Conservation (phyloP, 176 grass and related monocot species). For the Alopecurus myosuroides region DNA sequence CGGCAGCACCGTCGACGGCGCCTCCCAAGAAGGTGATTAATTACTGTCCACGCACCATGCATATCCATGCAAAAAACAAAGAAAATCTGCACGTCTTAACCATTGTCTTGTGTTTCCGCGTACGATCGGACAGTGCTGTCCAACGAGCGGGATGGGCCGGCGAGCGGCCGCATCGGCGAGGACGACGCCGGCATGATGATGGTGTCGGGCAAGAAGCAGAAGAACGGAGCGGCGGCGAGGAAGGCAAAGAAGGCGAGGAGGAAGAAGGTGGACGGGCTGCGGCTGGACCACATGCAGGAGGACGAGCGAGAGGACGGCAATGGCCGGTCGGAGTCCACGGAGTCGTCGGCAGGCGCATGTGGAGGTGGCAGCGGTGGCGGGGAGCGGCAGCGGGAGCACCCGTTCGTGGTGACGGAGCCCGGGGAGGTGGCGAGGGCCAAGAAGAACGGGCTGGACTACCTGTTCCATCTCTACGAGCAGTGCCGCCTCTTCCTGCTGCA, state of each 20-base stretch:
- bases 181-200: slow-evolving; percentile 39
- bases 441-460: slow-evolving; percentile 98
- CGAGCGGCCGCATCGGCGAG: slow-evolving; percentile 23
- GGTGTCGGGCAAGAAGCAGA: slow-evolving; percentile 34
- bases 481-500: slow-evolving; percentile 96
- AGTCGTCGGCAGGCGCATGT: slow-evolving; percentile 47
- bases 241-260: slow-evolving; percentile 39
- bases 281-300: slow-evolving; percentile 31
- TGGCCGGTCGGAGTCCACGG: slow-evolving; percentile 53
- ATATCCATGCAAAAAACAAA: background rate
- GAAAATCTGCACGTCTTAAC: background rate
- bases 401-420: slow-evolving; percentile 96
- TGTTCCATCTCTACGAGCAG: slow-evolving; percentile 98
- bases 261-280: slow-evolving; percentile 38
- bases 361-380: background rate
- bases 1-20: slow-evolving; percentile 51
- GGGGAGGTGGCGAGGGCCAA: slow-evolving; percentile 95
- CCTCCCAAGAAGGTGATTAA: slow-evolving; percentile 75
- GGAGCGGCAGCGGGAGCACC: slow-evolving; percentile 86
- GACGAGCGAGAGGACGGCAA: slow-evolving; percentile 38
- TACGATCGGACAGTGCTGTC: slow-evolving; percentile 41
- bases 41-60: background rate
- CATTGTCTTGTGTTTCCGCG: background rate
- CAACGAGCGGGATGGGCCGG: slow-evolving; percentile 41
- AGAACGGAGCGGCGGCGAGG: slow-evolving; percentile 18